A percentile compares a stretch with the other conserved stretches of the same genome.
phyloP scores from a whole-genome alignment of 1,284 basidiomycete species.

The Lentinula novae-zelandiae region DNA sequence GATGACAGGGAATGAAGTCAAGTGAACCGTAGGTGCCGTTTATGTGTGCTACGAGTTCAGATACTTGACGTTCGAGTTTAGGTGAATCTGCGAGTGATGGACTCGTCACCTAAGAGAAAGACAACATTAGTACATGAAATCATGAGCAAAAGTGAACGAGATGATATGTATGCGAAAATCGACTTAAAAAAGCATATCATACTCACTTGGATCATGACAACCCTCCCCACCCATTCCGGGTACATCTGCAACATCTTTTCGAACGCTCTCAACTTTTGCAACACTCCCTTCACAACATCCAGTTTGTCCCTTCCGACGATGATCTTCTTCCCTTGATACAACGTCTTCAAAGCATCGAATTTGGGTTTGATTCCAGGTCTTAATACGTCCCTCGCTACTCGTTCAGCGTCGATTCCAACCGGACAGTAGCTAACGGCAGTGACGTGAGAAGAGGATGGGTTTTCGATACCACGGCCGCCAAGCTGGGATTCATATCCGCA shows the following conservation, averaged over 20 bases:
- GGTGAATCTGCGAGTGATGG: conserved; percentile 94
- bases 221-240: conserved; percentile 94
- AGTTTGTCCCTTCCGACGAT: conserved; percentile 99
- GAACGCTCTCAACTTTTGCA: conserved; percentile 97
- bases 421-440: conserved; percentile 89
- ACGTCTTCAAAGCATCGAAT: conserved; percentile 75
- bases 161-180: neutral
- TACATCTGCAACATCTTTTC: conserved; percentile 92
- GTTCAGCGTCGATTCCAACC: conserved; percentile 94
- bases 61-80: conserved; percentile 91
- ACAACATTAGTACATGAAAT: neutral
- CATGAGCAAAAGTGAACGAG: neutral
- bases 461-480: conserved; percentile 86
- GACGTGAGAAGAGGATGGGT: conserved; percentile 51
- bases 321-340: conserved; percentile 98
- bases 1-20: conserved; percentile 98
- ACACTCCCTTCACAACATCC: conserved; percentile 95
- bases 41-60: conserved; percentile 94
- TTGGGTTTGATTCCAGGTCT: conserved; percentile 87
- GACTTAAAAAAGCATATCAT: neutral
- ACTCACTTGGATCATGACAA: conserved; percentile 62
- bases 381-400: conserved; percentile 81
- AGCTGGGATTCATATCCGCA: conserved; percentile 91
- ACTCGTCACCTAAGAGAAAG: conserved; percentile 65
- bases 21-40: conserved; percentile 95